Base-by-base conservation (phyloP, 805 yeast species). In the Candida adriatica region DNA sequence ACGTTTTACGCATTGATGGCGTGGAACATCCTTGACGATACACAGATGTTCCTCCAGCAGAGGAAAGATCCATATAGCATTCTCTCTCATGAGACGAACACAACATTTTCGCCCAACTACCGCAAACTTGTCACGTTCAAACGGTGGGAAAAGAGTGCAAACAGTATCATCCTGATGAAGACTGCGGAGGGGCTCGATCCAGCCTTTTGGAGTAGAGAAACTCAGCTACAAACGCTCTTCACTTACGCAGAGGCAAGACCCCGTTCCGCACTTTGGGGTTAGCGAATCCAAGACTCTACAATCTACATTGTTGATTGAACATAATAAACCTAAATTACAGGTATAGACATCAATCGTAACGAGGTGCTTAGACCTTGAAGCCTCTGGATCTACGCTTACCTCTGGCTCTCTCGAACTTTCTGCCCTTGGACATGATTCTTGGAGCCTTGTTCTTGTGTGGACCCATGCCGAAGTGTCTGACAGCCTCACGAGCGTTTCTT, bases 391-490 rank as follows among this genome's bases (percentile, higher is more conserved):
- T 81, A 77, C 99, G 80, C 73, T 82, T 94, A 81, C 99, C 99
- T 85, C 99, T 92, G 62, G 96, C 99, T 74, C 92, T 87, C 81
- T 92, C 98, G 81, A 92, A 92, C 77, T 92, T 92, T 82, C 97
- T 92, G 70, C 99, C 99, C 69, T 75, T 87, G 48, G 97, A 90
- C 62, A 70, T 60, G 70, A 92, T 80, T 77, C 94, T 87, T 73
- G 99, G 99, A 62, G 97, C 97, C 86, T 92, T 92, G 75, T 77
- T 73, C 80, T 86, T 86, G 94, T 92, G 98, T 64, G 99, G 99
- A 75, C 99, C 99, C 70, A 90, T 66, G 70, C 99, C 99, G 66
- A 92, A 92, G 83, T 92, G 97, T 78, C 96, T 86, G 61, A 86
- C 97, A 61, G 97, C 96, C 77, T 92, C 96, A 79, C 99, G 86